Percentiles rank a stretch among this genome's conserved stretches.
phyloP scores from a whole-genome alignment of 2,329 filamentous ascomycete genomes.

The Fusarium piperis region DNA sequence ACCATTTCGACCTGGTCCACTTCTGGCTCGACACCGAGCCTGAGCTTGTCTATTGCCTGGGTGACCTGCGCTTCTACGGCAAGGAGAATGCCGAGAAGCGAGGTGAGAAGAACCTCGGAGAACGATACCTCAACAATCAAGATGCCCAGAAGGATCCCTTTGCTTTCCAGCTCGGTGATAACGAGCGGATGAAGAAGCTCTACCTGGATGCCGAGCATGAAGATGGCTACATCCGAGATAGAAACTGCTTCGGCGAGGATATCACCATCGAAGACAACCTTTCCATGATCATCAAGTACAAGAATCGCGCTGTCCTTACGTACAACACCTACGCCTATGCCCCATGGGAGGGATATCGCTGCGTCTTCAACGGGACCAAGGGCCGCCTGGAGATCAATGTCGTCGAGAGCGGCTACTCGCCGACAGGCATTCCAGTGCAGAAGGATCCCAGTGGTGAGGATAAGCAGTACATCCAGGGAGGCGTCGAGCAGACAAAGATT shows the following conservation, averaged over 20 bases:
- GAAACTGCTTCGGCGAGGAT: constrained; percentile 69
- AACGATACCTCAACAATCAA: constrained; percentile 60
- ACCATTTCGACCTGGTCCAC: constrained; percentile 66
- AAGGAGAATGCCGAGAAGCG: constrained; percentile 67
- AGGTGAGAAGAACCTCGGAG: constrained; percentile 61
- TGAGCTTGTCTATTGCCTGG: constrained; percentile 65
- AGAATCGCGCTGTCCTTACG: constrained; percentile 65
- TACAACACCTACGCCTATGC: constrained; percentile 69
- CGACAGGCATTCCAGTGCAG: constrained; percentile 61
- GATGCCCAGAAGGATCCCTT: constrained; percentile 65
- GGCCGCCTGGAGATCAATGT: constrained; percentile 69
- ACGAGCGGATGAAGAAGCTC: constrained; percentile 63
- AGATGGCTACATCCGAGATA: constrained; percentile 69
- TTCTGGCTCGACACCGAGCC: constrained; percentile 69
- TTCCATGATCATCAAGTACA: constrained; percentile 66
- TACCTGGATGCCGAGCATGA: constrained; percentile 72
- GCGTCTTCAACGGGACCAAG: constrained; percentile 66
- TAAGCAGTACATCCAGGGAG: constrained; percentile 36
- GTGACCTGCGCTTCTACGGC: constrained; percentile 69
- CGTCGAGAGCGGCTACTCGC: constrained; percentile 69
- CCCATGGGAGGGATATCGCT: constrained; percentile 69
- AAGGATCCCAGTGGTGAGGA: constrained; percentile 55
- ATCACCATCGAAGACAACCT: constrained; percentile 73
- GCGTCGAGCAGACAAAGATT: constrained; percentile 52
- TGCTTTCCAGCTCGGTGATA: constrained; percentile 63